Evolutionary conservation across 306 rosid genomes (phyloP).

Genomic region (Vigna hirtella): DNA sequence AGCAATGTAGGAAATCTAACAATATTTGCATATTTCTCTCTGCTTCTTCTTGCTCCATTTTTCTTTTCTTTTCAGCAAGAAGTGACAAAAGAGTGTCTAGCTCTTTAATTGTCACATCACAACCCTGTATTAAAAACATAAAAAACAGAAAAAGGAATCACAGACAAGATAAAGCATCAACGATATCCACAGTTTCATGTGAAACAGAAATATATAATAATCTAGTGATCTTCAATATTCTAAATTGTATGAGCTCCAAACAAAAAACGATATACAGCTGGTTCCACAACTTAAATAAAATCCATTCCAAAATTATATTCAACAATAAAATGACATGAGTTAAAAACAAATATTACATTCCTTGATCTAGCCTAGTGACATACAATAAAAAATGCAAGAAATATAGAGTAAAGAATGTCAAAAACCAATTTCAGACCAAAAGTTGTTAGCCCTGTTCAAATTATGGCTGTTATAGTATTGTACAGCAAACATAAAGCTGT

Average conservation of each 20-base stretch:
- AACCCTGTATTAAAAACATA: conserved; percentile 64
- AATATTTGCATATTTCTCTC: conserved; percentile 95
- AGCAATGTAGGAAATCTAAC: conserved; percentile 84
- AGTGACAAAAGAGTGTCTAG: conserved; percentile 77
- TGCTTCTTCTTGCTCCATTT: conserved; percentile 99
- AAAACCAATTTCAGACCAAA: conserved; percentile 14
- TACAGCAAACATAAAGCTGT: too few relatives aligned
- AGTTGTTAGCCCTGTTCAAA: too few relatives aligned
- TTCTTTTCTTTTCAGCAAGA: conserved; percentile 89
- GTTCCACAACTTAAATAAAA: conserved; percentile 4
- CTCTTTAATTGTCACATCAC: conserved; percentile 89
- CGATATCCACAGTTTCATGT: conserved; percentile 17
- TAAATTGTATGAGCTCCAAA: too few relatives aligned
- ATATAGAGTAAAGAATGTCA: neutral
- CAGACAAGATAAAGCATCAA: conserved; percentile 34
- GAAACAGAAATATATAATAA: conserved; percentile 5
- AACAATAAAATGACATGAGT: neutral
- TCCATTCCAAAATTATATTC: conserved; percentile 11
- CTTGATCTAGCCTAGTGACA: conserved; percentile 22
- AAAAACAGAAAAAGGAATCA: conserved; percentile 6
- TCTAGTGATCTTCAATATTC: neutral
- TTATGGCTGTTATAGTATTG: too few relatives aligned
- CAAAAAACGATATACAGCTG: neutral
- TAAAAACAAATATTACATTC: conserved; percentile 1
- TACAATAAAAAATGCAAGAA: conserved; percentile 2